These are phyloP conservation scores for Phylloporus rhodoxanthus DNA, from an alignment of 768 basidiomycete genomes.

Conservation along the genomic window DNA sequence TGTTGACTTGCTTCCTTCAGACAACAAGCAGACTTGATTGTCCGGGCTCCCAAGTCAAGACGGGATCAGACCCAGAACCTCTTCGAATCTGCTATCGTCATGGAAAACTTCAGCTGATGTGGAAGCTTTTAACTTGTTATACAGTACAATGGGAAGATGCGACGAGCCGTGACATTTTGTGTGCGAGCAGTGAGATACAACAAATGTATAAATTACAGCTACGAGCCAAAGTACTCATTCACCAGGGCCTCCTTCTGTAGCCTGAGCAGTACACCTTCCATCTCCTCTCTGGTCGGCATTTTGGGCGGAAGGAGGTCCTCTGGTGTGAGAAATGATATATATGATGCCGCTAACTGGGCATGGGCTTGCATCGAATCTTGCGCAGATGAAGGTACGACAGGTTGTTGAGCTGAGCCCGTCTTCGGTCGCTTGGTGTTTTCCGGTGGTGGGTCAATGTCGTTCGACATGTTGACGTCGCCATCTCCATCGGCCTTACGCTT, in stretches of 20 bases:
- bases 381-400: background rate
- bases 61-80: constrained; percentile 18
- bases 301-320: constrained; percentile 71
- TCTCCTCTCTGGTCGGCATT: constrained; percentile 69
- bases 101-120: constrained; percentile 13
- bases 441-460: constrained; percentile 22
- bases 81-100: constrained; percentile 13
- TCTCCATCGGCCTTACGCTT: constrained; percentile 56
- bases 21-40: constrained; percentile 74
- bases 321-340: constrained; percentile 69
- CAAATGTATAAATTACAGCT: constrained; percentile 11
- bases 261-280: constrained; percentile 69
- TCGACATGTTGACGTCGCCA: constrained; percentile 33
- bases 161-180: background rate
- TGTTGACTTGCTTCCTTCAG: constrained; percentile 32
- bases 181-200: constrained; percentile 4
- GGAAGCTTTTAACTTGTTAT: background rate
- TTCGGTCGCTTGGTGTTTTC: constrained; percentile 31
- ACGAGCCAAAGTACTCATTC: constrained; percentile 62
- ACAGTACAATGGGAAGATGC: background rate
- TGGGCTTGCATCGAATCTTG: constrained; percentile 23
- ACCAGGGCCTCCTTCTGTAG: constrained; percentile 77
- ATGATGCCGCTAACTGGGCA: constrained; percentile 58
- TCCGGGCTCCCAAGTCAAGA: constrained; percentile 54
- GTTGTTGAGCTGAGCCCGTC: constrained; percentile 9